These are phyloP conservation scores for Aspergillus nidulans DNA, from an alignment of 495 filamentous ascomycete species.

Conservation along the genomic window DNA sequence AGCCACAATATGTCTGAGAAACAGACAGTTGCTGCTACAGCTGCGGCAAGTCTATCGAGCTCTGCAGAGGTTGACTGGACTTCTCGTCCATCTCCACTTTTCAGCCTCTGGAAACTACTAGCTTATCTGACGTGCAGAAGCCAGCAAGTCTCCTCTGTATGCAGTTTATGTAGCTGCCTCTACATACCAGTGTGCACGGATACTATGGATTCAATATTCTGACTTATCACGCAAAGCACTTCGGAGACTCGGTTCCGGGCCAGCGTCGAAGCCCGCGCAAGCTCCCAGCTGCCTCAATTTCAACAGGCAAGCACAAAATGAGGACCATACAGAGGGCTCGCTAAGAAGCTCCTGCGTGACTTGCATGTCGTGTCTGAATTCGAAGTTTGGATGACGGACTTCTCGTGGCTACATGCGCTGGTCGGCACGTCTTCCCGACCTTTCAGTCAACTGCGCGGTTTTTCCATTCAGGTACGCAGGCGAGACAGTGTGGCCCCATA, in stretches of 20 bases:
- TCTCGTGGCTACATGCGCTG: not conserved
- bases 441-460: not conserved
- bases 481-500: not conserved
- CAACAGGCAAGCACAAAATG: no score
- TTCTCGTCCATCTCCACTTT: constrained; percentile 11
- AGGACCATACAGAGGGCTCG: no score
- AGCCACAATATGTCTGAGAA: not conserved
- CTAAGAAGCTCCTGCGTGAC: no score
- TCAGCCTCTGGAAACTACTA: constrained; percentile 17
- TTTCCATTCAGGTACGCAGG: not conserved
- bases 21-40: constrained; percentile 3
- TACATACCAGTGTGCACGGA: constrained; percentile 19
- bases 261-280: constrained; percentile 4
- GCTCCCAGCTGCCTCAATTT: not conserved
- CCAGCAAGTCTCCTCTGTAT: constrained; percentile 3
- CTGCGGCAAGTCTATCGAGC: not conserved
- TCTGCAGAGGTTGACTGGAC: not conserved
- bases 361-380: not conserved
- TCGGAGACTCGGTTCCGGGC: constrained; percentile 5
- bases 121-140: constrained; percentile 19
- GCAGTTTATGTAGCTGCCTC: constrained; percentile 15
- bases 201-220: constrained; percentile 11
- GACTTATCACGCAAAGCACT: constrained; percentile 8
- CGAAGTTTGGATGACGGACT: not conserved
- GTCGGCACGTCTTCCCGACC: not conserved